Base-by-base conservation (phyloP, 2,329 filamentous ascomycete genomes). In the Cercospora citrullina region DNA sequence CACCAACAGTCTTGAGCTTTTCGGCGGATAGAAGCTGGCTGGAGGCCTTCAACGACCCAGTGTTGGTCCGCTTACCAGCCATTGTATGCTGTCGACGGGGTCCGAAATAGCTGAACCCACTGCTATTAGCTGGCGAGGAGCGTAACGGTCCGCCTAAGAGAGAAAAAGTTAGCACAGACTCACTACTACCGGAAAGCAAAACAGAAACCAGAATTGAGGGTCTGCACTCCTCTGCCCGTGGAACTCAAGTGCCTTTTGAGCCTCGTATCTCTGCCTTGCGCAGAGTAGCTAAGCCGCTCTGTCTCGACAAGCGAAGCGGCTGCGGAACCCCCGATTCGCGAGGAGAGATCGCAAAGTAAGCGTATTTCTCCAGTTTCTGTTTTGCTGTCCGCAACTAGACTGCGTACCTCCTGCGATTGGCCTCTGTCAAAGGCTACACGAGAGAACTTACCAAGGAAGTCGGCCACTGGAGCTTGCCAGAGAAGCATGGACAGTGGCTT, bases 401-500 rank as follows among this genome's bases (percentile, higher is more conserved):
- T 30, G 12, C 16, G 4, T 57, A 30, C 1, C 23, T 28, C 12
- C 12, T 16, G 16, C 53, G 2, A 2, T n/a, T 57, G 53, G 31
- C 18, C 3, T 30, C 26, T 57, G 16, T 30, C 26, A 9, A 31
- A n/a, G 12, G 14, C 36, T 39, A 39, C 1, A 26, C 1, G 53
- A 16, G 16, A 10, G 28, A 12, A 36, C 60, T 18, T 51, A 63
- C 60, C 51, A 57, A 66, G 64, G 30, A 69, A 64, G 26, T 65
- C 60, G 12, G 65, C 31, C 48, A 67, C 67, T 8, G 65, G 68
- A 45, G 60, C 69, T 74, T 16, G 1, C 77, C 78, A 82, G 4
- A 75, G 71, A 5, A 93, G 77, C 65, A 91, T 77, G 0, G 77
- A 70, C 1, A 86, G 75, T 1, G 92, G 89, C 39, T 83, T 84